Evolutionary conservation across 129 eudicot species (phyloP).

Genomic region (Helianthus annuus): DNA sequence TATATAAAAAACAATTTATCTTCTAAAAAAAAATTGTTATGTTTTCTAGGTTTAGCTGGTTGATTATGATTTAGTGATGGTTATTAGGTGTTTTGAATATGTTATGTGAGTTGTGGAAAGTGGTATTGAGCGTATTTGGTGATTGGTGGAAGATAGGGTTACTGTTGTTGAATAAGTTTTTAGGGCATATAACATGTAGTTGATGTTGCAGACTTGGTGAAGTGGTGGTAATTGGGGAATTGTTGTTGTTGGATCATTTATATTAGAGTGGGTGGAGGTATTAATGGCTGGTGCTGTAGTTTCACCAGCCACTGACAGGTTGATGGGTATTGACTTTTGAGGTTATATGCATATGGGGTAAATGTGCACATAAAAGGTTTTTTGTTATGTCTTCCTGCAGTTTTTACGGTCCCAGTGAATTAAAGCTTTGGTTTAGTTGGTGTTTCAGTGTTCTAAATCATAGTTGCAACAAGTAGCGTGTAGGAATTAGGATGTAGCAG

Average conservation of each 20-base stretch:
- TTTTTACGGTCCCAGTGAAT: not conserved
- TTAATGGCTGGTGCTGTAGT: not conserved
- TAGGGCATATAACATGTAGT: not conserved
- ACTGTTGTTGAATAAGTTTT: constrained; percentile 1
- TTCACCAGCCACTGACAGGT: not conserved
- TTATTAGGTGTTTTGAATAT: constrained; percentile 3
- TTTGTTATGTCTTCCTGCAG: not conserved
- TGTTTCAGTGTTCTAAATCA: not conserved
- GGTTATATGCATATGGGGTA: constrained; percentile 2
- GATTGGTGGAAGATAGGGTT: not conserved
- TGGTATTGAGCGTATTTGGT: not conserved
- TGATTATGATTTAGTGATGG: not conserved
- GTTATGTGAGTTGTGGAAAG: not conserved
- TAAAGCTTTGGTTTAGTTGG: not conserved
- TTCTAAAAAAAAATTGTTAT: too few species aligned
- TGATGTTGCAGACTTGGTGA: constrained; percentile 18
- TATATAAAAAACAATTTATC: too few species aligned
- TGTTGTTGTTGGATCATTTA: constrained; percentile 3
- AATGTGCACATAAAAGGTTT: constrained; percentile 1
- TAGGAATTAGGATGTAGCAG: constrained; percentile 7
- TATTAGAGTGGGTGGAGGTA: not conserved
- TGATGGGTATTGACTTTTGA: constrained; percentile 7
- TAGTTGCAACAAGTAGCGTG: constrained; percentile 5
- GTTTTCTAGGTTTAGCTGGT: not conserved
- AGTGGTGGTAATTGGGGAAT: constrained; percentile 4